Base-by-base conservation (phyloP, 1,284 basidiomycete species). In the Cryptococcus maquisensis region DNA sequence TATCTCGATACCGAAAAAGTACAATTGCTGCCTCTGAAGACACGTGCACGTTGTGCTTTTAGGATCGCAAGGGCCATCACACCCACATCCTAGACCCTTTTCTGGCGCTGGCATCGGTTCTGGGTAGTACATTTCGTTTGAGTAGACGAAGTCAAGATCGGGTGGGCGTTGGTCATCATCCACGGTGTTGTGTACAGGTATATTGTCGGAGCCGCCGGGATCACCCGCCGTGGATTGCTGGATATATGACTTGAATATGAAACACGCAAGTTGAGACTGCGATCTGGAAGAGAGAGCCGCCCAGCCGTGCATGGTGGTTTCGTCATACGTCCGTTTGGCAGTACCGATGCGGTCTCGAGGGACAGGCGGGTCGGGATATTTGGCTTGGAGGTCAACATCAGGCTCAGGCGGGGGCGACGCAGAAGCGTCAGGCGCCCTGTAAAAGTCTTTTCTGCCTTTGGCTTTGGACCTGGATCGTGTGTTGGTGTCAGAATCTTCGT, bases 11-110 rank as follows among this genome's bases (percentile, higher is more conserved):
- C 68, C 52, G 54, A 65, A 66, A 47, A 70, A 73, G 61, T 79
- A 82, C 38, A 76, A 55, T 41, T 76, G 69, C 65, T 91, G 87
- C 39, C 81, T 79, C 59, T 73, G 77, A 24, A 85, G 68, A 68
- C 90, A 94, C 0, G 80, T 76, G 64, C 90, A 93, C 2, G 79
- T 83, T 66, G 78, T 81, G 16, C 81, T 83, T 55, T 79, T 82
- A 2, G 87, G 86, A 66, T 86, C 80, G 63, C 90, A 93, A 38
- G 75, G 79, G 0, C 88, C 88, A 16, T 82, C 72, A 65, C 90
- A 93, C 51, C 78, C 80, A 63, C 90, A 94, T 2, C 88, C 83
- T 36, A 79, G 66, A 40, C 90, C 76, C 16, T 81, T 66, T 61
- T 88, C 83, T 0, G 87, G 86, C 12, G 80, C 80, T 0, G 85